Conservation (phyloP, 176 grass and related monocot genomes). For the Oryza glaberrima region DNA sequence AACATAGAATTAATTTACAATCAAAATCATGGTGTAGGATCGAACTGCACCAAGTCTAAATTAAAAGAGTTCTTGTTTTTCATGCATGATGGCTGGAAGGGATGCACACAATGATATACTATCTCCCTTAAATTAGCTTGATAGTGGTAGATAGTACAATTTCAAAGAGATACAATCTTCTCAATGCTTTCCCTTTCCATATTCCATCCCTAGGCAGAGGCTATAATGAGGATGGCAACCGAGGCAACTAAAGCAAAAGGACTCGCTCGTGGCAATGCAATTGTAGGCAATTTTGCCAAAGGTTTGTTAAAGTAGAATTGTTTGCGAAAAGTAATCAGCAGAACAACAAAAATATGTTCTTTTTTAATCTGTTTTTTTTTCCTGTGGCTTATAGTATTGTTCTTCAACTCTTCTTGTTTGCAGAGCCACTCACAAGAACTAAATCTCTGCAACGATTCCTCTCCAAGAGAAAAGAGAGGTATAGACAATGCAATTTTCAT, state of each 20-base stretch:
- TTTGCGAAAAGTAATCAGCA: neutral
- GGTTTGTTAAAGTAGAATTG: constrained; percentile 27
- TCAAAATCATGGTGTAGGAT: too few species aligned
- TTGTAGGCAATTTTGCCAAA: constrained; percentile 42
- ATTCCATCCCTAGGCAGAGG: constrained; percentile 49
- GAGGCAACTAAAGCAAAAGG: constrained; percentile 2
- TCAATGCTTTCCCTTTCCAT: neutral
- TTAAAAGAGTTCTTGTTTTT: too few species aligned
- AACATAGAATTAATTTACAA: too few species aligned
- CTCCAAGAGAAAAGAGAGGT: constrained; percentile 71
- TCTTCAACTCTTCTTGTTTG: constrained; percentile 13
- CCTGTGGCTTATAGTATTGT: too few species aligned
- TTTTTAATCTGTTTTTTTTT: neutral
- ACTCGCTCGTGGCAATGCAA: neutral
- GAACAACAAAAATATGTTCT: neutral
- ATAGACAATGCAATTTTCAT: constrained; percentile 39
- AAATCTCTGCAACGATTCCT: constrained; percentile 80
- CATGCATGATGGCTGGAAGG: too few species aligned
- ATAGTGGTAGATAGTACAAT: too few species aligned
- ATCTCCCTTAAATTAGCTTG: too few species aligned
- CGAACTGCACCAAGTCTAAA: too few species aligned
- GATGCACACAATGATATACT: too few species aligned
- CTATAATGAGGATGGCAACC: constrained; percentile 53
- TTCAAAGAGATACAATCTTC: neutral
- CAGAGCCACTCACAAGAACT: constrained; percentile 69